Evolutionary conservation across 2,329 filamentous ascomycete species (phyloP), one percentile per base, ranked within the genome.

Genomic region (Exophiala sp.): DNA sequence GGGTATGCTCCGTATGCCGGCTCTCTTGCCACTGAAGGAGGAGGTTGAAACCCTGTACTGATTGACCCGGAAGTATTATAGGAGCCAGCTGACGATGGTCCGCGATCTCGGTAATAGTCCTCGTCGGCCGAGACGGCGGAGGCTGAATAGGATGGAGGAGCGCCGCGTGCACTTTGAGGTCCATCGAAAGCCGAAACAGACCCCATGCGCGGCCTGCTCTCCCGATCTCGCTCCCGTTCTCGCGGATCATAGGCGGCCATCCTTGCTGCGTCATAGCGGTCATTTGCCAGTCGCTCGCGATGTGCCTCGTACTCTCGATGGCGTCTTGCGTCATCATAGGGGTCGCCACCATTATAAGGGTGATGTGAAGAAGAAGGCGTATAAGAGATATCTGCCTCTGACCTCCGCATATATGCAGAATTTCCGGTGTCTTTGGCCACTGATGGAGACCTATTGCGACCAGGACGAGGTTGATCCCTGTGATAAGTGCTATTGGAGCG

Each of bases 231-330:
- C n/a, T 50, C 52, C 14, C 53, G 46, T 19, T 54, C 53, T 30
- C 53, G 46, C 6, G 52, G 50, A 41, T 59, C 57, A 46, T 56
- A 56, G 18, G 55, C 55, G 9, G 52, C 23, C 55, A 58, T 58
- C 37, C 56, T 48, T 19, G 56, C 53, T 3, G 56, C 48, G 30
- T 58, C 56, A 37, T 56, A 58, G 10, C 56, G 56, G 38, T 58
- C 56, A 23, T 50, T 56, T 8, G 54, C 48, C 11, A 55, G 46
- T 23, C 52, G 46, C 40, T 58, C 56, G 13, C 53, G 56, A 2
- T 52, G 49, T 14, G 39, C 41, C 42, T 58, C 56, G 21, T 55
- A 58, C 10, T 58, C 56, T 30, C 43, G 51, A 29, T 55, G 52
- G 22, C 56, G 39, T 45, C 53, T 47, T 5, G 46, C 41, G 32